These are phyloP conservation scores for Trapa incisa DNA, from an alignment of 345 rosid genomes.

Conservation along the genomic window DNA sequence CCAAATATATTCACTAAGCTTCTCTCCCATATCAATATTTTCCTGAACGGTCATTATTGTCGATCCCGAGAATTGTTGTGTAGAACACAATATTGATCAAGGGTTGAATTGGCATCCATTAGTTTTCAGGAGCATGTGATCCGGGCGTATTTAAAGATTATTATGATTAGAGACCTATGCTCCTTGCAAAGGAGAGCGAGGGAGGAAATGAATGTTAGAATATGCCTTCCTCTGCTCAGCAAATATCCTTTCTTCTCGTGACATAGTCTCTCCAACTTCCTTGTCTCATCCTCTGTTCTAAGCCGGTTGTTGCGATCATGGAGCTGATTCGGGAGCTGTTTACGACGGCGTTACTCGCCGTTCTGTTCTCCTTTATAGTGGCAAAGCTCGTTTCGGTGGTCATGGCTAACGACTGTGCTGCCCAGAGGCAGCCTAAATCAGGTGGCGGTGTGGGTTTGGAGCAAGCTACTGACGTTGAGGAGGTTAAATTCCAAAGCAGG, in stretches of 20 bases:
- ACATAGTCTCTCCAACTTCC: background rate
- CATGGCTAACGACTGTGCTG: slow-evolving; percentile 11
- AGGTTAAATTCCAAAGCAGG: slow-evolving; percentile 20
- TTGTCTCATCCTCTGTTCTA: background rate
- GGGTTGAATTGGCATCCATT: background rate
- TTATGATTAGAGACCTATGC: background rate
- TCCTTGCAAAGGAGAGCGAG: background rate
- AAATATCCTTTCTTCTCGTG: slow-evolving; percentile 10
- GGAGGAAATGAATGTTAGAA: background rate
- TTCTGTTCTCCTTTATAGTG: slow-evolving; percentile 48
- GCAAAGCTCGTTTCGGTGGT: slow-evolving; percentile 56
- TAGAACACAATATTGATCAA: too few species aligned
- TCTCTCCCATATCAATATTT: too few species aligned
- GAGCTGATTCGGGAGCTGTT: slow-evolving; percentile 52
- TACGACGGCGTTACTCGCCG: slow-evolving; percentile 43
- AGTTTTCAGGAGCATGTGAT: background rate
- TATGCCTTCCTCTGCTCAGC: slow-evolving; percentile 5
- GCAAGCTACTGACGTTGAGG: slow-evolving; percentile 9
- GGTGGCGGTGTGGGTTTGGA: slow-evolving; percentile 1
- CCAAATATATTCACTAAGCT: too few species aligned
- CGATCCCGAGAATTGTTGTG: too few species aligned
- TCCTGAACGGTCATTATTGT: too few species aligned
- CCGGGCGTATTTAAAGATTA: background rate
- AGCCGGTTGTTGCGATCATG: slow-evolving; percentile 20
- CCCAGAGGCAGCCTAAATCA: slow-evolving; percentile 1